phyloP scores from a whole-genome alignment of 1,284 basidiomycete genomes.

The Schizopora paradoxa region DNA sequence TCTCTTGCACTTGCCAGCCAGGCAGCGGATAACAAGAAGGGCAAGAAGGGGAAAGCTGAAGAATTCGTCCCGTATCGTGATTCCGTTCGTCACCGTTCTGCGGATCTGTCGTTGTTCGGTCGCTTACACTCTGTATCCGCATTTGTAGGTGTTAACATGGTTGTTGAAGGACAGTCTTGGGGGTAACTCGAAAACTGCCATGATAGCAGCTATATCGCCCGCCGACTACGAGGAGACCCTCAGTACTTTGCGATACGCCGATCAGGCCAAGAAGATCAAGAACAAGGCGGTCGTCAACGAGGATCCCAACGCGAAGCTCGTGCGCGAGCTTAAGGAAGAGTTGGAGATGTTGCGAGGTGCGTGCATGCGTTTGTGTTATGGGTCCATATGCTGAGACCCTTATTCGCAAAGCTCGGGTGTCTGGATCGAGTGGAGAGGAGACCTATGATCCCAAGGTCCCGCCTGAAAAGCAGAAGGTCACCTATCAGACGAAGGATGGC shows the following conservation, averaged over 20 bases:
- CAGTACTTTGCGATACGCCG: constrained; percentile 92
- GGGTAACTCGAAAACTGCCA: constrained; percentile 91
- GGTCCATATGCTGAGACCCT: constrained; percentile 16
- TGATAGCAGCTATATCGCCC: constrained; percentile 98
- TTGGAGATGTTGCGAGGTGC: constrained; percentile 81
- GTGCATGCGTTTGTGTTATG: constrained; percentile 21
- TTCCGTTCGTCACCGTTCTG: constrained; percentile 51
- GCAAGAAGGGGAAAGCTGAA: constrained; percentile 79
- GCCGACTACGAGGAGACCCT: constrained; percentile 98
- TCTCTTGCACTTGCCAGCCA: constrained; percentile 78
- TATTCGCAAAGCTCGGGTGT: constrained; percentile 56
- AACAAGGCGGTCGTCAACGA: constrained; percentile 99
- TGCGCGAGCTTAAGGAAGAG: constrained; percentile 98
- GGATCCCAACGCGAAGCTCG: constrained; percentile 97
- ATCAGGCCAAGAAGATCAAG: constrained; percentile 99
- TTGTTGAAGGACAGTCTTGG: constrained; percentile 95
- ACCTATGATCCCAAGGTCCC: constrained; percentile 87
- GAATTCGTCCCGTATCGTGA: constrained; percentile 95
- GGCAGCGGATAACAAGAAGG: constrained; percentile 57
- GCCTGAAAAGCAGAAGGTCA: constrained; percentile 92
- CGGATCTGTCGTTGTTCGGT: not conserved
- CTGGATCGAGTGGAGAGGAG: constrained; percentile 62
- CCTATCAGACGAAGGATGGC: constrained; percentile 90
- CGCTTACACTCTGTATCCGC: not conserved
- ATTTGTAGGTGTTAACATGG: constrained; percentile 86